Percentiles rank a stretch among this genome's conserved stretches.
Conservation (phyloP, 2,329 filamentous ascomycete genomes). For the Boeremia exigua region DNA sequence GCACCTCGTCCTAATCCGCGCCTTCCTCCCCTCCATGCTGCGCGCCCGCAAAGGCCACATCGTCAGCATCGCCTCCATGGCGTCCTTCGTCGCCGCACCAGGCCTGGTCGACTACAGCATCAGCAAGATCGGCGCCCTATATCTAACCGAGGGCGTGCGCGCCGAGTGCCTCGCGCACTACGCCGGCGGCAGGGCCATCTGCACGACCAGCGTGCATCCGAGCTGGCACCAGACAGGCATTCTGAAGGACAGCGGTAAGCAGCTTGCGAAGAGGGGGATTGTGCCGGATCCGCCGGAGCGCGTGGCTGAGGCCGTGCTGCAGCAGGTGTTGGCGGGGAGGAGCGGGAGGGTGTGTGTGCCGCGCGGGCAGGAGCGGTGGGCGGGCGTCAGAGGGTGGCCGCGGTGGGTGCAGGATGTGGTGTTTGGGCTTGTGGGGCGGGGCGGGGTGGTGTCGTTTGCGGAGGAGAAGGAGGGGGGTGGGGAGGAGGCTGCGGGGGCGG, state of each 20-base stretch:
- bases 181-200: constrained; percentile 31
- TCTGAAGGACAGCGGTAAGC: constrained; percentile 24
- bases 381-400: constrained; percentile 27
- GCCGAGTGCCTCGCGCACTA: constrained; percentile 36
- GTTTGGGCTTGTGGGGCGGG: constrained; percentile 20
- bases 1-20: constrained; percentile 36
- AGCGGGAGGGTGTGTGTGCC: constrained; percentile 35
- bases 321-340: constrained; percentile 32
- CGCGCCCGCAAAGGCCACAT: constrained; percentile 38
- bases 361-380: constrained; percentile 16
- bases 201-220: constrained; percentile 38
- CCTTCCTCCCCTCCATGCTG: constrained; percentile 42
- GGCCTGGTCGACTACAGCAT: constrained; percentile 38
- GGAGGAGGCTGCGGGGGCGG: background rate
- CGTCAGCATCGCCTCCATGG: constrained; percentile 39
- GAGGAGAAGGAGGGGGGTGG: background rate
- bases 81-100: constrained; percentile 31
- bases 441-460: background rate
- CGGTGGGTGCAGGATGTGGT: constrained; percentile 35
- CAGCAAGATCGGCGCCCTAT: constrained; percentile 37
- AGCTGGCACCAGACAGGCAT: constrained; percentile 37
- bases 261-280: constrained; percentile 22
- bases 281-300: constrained; percentile 24
- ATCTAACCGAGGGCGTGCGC: constrained; percentile 39
- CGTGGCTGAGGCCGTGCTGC: constrained; percentile 30